Evolutionary conservation across 2,329 filamentous ascomycete genomes (phyloP).

Genomic region (Ascochyta pisi): DNA sequence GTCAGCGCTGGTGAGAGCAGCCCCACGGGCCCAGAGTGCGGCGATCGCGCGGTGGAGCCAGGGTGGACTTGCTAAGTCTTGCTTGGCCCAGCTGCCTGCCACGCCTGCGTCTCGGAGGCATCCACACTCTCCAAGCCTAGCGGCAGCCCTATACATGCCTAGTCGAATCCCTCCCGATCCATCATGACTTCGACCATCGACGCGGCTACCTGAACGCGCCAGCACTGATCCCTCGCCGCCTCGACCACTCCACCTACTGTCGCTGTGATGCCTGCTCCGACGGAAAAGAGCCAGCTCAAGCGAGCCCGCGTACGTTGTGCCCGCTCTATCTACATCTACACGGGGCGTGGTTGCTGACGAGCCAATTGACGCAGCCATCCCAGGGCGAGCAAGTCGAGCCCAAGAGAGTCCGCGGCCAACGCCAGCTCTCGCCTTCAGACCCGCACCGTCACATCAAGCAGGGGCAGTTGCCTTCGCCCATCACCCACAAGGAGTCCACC

Average conservation of each 20-base stretch:
- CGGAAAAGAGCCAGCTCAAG: conserved; percentile 85
- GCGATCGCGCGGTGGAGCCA: conserved; percentile 11
- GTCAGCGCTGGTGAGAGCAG: not conserved
- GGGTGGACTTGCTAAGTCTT: conserved; percentile 16
- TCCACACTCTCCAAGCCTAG: conserved; percentile 24
- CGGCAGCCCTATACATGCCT: conserved; percentile 20
- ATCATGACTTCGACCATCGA: conserved; percentile 29
- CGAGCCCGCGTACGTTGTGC: conserved; percentile 70
- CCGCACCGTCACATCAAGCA: conserved; percentile 59
- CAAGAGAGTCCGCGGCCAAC: conserved; percentile 84
- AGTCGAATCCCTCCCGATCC: conserved; percentile 20
- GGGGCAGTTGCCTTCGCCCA: conserved; percentile 77
- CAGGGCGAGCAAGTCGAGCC: conserved; percentile 68
- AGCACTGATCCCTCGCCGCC: conserved; percentile 29
- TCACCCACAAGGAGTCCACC: conserved; percentile 72
- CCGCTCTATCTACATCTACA: not conserved
- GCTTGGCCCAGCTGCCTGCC: conserved; percentile 21
- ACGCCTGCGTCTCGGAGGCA: conserved; percentile 27
- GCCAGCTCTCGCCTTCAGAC: conserved; percentile 64
- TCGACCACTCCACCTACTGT: conserved; percentile 18
- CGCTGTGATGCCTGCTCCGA: conserved; percentile 61
- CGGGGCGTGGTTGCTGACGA: conserved; percentile 23
- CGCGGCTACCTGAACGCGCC: conserved; percentile 27
- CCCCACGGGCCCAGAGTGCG: conserved; percentile 2
- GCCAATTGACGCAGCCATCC: conserved; percentile 63